Percentiles rank a stretch among this genome's conserved stretches.
Evolutionary conservation across 345 rosid genomes (phyloP).

Genomic region (Stellera chamaejasme): DNA sequence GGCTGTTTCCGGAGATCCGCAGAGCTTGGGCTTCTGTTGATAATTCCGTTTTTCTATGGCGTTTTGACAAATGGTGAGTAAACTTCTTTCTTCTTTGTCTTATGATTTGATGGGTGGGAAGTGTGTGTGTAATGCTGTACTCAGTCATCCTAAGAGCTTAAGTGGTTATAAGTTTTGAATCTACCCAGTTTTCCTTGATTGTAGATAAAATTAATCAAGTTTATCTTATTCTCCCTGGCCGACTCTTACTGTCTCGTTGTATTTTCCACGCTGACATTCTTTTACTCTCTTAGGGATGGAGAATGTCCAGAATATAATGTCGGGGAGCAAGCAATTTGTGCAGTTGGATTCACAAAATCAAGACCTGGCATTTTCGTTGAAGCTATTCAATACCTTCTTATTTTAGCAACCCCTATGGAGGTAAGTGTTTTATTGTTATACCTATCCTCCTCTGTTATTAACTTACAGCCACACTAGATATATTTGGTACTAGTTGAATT

Average conservation of each 20-base stretch:
- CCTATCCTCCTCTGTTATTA: too few relatives aligned
- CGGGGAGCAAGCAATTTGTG: conserved; percentile 92
- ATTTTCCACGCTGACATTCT: conserved; percentile 12
- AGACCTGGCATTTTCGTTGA: conserved; percentile 85
- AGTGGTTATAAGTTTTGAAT: too few relatives aligned
- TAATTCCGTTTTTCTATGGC: conserved; percentile 87
- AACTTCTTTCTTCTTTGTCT: background rate
- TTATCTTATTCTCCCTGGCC: background rate
- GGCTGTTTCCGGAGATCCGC: conserved; percentile 86
- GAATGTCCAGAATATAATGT: conserved; percentile 89
- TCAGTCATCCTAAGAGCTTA: background rate
- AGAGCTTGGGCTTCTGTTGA: conserved; percentile 98
- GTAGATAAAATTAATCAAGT: background rate
- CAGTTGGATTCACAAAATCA: conserved; percentile 85
- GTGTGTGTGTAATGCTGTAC: too few relatives aligned
- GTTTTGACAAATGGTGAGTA: conserved; percentile 82
- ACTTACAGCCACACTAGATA: too few relatives aligned
- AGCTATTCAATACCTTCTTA: conserved; percentile 84
- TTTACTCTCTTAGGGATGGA: conserved; percentile 61
- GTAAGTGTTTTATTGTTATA: conserved; percentile 20
- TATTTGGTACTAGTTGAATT: too few relatives aligned
- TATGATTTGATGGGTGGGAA: background rate
- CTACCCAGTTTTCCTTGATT: too few relatives aligned
- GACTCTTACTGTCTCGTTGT: conserved; percentile 1
- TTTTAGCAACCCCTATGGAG: conserved; percentile 93